Evolutionary conservation across 192 early-diverging fungal species (phyloP).

Genomic region (Backusella morwellensis): DNA sequence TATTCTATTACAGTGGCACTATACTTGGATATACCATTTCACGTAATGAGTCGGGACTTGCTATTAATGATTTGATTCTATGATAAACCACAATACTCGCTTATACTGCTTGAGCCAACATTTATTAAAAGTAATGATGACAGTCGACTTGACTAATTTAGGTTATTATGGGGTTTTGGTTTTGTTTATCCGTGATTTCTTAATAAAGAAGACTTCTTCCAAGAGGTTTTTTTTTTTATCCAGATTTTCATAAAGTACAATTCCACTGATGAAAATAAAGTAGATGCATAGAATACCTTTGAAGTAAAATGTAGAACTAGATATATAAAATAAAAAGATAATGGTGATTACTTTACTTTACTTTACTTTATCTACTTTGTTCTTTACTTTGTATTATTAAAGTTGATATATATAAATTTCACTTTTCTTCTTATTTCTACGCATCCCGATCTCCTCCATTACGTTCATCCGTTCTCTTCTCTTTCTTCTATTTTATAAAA

Average conservation of each 20-base stretch:
- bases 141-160: neutral
- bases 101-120: neutral
- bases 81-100: neutral
- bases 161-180: neutral
- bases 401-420: neutral
- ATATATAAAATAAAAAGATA: too few species aligned
- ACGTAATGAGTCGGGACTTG: constrained; percentile 1
- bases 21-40: constrained; percentile 22
- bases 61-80: constrained; percentile 4
- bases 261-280: neutral
- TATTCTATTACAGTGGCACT: constrained; percentile 24
- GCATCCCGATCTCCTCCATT: neutral
- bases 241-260: too few species aligned
- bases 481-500: neutral
- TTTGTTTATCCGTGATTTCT: neutral
- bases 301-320: too few species aligned
- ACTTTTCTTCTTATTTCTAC: neutral
- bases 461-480: neutral
- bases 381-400: neutral
- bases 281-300: neutral
- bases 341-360: neutral
- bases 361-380: too few species aligned
- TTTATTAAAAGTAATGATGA: neutral
- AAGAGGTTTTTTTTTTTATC: neutral
- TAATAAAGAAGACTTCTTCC: neutral